Evolutionary conservation across 1,139 yeast species (phyloP), one percentile per base, ranked within the genome.

Genomic region (Barnettozyma hawaiiensis): DNA sequence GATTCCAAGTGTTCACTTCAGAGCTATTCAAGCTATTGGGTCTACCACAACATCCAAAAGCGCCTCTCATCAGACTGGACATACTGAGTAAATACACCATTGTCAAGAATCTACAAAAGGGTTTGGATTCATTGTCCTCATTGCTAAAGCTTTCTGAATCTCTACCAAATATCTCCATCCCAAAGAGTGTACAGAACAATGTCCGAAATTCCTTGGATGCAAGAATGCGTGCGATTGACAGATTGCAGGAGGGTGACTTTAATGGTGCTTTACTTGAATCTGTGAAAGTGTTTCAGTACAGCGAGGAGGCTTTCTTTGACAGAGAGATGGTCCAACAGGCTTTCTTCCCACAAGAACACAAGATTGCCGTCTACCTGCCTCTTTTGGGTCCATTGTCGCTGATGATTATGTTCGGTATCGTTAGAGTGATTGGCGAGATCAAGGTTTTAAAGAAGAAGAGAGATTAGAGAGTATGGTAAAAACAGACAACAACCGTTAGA

Each of bases 251-350:
- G 5, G 27, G 33, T n/a, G 52, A 53, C 38, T 79, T 78, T 66
- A 61, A 62, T 19, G 48, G 47, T 6, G 80, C 90, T 0, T 70
- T 81, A 51, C 52, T 64, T 1, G 60, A 66, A 19, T 78, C 95
- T 1, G 76, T 81, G 12, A 57, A 62, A 16, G 78, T 92, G 7
- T 68, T 76, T 24, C 61, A 66, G 33, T 62, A 67, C 28, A 79
- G 95, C 1, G 85, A 87, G 54, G 67, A 69, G 31, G 97, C 97
- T 0, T 90, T 92, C 57, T 92, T 90, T 61, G 95, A 90, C 52
- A 85, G 85, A 55, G 90, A 84, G 62, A 90, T 92, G 95, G 92
- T 90, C 8, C 96, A 87, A 57, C 97, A 90, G 58, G 85, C 85
- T 39, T 89, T 85, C 57, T 89, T 90, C 69, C 97, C 97, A 0